Evolutionary conservation across 2,329 filamentous ascomycete genomes (phyloP).

Genomic region (Claviceps capensis): DNA sequence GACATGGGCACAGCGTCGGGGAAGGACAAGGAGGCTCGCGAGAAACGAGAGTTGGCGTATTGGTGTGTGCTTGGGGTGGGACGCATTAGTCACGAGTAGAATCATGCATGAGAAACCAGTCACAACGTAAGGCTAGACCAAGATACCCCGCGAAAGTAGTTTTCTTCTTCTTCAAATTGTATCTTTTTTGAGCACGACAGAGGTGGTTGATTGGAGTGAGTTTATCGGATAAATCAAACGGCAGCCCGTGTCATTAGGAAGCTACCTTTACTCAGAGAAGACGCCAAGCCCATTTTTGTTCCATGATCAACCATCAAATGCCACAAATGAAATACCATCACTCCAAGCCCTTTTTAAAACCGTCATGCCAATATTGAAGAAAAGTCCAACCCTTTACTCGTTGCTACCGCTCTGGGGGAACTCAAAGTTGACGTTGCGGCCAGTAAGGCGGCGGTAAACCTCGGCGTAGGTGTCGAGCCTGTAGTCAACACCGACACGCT

Average conservation of each 20-base stretch:
- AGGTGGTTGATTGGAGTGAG: slow-evolving; percentile 11
- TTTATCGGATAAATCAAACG: slow-evolving; percentile 22
- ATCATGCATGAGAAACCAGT: slow-evolving; percentile 3
- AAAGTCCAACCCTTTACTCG: slow-evolving; percentile 49
- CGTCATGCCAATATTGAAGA: slow-evolving; percentile 6
- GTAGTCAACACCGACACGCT: slow-evolving; percentile 98
- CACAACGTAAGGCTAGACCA: slow-evolving; percentile 13
- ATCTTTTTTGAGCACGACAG: slow-evolving; percentile 7
- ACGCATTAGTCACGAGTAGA: slow-evolving; percentile 46
- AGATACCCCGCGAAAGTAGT: slow-evolving; percentile 26
- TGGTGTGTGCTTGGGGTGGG: slow-evolving; percentile 91
- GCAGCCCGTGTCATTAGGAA: slow-evolving; percentile 34
- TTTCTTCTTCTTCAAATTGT: not conserved
- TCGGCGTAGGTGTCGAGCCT: slow-evolving; percentile 98
- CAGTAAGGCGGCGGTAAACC: slow-evolving; percentile 96
- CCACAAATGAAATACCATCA: slow-evolving; percentile 20
- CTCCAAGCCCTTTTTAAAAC: slow-evolving; percentile 1
- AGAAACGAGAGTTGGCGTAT: slow-evolving; percentile 82
- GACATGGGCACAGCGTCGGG: slow-evolving; percentile 43
- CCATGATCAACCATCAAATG: slow-evolving; percentile 25
- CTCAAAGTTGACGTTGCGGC: slow-evolving; percentile 94
- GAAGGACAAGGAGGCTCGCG: slow-evolving; percentile 48
- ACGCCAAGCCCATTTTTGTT: slow-evolving; percentile 29
- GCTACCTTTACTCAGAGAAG: slow-evolving; percentile 32
- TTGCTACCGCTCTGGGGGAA: slow-evolving; percentile 74